Base-by-base conservation (phyloP, 2,329 filamentous ascomycete genomes). In the Stagonosporopsis chrysanthemi region DNA sequence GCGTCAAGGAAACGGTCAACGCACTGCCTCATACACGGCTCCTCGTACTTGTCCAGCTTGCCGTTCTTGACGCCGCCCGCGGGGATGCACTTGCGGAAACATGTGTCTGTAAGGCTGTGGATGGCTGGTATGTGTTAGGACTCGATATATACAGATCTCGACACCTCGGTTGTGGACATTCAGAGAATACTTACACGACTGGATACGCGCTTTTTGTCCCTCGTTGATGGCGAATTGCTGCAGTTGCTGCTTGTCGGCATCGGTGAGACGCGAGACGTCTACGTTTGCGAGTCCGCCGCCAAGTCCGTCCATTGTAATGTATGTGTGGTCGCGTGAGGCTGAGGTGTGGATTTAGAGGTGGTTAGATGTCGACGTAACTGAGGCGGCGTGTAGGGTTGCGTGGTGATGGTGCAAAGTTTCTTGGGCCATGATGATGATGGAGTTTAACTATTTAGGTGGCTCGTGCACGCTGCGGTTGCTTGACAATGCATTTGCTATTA, bases 71-170 rank as follows among this genome's bases (percentile, higher is more conserved):
- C 89, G 56, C 83, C 83, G 43, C 88, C 83, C 11, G 87, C 82
- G 8, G 90, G 89, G 60, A 97, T 83, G 82, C 95, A 99, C 81
- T 97, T 98, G 75, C 88, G 92, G 88, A 93, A 99, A 85, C 95
- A 99, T 59, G 90, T 86, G 70, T 95, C 90, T 40, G 86, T 87
- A 33, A 90, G 80, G 65, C 80, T 79, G 77, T 90, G 88, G 58
- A 89, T 85, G n/a, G 83, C 87, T 76, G 17, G 12, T 1, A n/a
- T 33, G 31, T 14, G 4, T 33, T 33, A 49, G 48, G 7, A n/a
- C 8, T 22, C n/a, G 26, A 40, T 12, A 26, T 31, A n/a, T 14
- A 6, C 2, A 14, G 5, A 28, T 14, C 8, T 40, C 14, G 38
- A 17, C 8, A 17, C 35, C 6, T 47, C n/a, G 4, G 4, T 15